phyloP scores from a whole-genome alignment of 78 protist species.

The Dictyostelium brefeldianum region DNA sequence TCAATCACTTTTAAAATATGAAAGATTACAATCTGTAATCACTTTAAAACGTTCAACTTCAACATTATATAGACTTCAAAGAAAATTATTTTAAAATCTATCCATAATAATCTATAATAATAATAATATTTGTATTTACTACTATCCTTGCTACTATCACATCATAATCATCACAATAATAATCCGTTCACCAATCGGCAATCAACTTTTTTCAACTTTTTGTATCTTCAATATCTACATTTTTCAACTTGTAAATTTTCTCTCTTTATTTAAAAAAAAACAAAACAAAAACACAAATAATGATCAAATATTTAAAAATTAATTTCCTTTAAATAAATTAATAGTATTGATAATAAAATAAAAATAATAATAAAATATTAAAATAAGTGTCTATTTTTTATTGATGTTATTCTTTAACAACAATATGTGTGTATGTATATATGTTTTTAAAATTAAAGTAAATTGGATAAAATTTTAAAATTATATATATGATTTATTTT shows the following conservation, averaged over 20 bases:
- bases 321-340: constrained; percentile 14
- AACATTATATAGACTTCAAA: constrained; percentile 18
- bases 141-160: too few species aligned
- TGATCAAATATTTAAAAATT: neutral
- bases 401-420: too few species aligned
- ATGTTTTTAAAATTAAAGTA: too few species aligned
- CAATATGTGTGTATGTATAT: neutral
- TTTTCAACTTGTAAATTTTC: neutral
- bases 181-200: too few species aligned
- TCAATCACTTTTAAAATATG: constrained; percentile 4
- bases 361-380: neutral
- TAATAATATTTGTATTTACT: neutral
- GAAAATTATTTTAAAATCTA: constrained; percentile 11
- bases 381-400: neutral
- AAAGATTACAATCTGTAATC: constrained; percentile 4
- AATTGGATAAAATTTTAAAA: too few species aligned
- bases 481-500: neutral
- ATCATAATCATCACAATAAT: too few species aligned
- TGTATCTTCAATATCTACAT: neutral
- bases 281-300: neutral
- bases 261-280: neutral
- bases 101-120: too few species aligned
- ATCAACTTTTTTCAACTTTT: neutral
- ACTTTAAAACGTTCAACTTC: constrained; percentile 26
- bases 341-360: neutral